These are phyloP conservation scores for Exophiala dermatitidis DNA, from an alignment of 2,329 filamentous ascomycete species.

Conservation along the genomic window DNA sequence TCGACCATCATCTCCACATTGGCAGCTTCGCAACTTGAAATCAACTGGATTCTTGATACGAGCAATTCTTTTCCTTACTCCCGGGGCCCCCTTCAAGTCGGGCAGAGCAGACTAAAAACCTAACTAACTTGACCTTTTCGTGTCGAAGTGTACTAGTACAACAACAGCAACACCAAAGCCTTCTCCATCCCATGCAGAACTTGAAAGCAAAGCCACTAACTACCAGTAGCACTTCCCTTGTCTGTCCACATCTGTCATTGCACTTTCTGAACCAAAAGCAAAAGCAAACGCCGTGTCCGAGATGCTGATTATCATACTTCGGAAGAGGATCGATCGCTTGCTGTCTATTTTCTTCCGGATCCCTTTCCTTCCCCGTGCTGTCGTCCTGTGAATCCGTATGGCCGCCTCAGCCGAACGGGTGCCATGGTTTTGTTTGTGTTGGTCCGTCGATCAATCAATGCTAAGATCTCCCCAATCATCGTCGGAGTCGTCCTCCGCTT, in stretches of 20 bases:
- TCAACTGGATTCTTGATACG: too few species aligned
- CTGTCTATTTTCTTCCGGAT: constrained; percentile 12
- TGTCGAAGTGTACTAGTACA: neutral
- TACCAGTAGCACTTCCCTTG: too few species aligned
- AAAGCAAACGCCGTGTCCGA: constrained; percentile 1
- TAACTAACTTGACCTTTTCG: neutral
- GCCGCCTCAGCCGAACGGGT: too few species aligned
- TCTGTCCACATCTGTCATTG: too few species aligned
- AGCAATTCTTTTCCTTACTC: too few species aligned
- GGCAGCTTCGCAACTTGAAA: too few species aligned
- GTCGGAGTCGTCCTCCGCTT: neutral
- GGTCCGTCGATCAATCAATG: neutral
- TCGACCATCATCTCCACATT: too few species aligned
- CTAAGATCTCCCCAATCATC: neutral
- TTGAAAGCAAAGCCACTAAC: too few species aligned
- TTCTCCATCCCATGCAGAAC: too few species aligned
- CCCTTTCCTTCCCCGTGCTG: constrained; percentile 6
- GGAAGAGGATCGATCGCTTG: constrained; percentile 6
- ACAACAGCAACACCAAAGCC: too few species aligned
- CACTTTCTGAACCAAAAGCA: too few species aligned
- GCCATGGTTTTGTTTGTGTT: neutral
- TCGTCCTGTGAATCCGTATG: neutral
- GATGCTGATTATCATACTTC: constrained; percentile 3
- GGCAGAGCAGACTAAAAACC: neutral
- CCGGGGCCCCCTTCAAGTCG: neutral